Conservation (phyloP, 176 grass and related monocot species). For the Aegilops tauschii region DNA sequence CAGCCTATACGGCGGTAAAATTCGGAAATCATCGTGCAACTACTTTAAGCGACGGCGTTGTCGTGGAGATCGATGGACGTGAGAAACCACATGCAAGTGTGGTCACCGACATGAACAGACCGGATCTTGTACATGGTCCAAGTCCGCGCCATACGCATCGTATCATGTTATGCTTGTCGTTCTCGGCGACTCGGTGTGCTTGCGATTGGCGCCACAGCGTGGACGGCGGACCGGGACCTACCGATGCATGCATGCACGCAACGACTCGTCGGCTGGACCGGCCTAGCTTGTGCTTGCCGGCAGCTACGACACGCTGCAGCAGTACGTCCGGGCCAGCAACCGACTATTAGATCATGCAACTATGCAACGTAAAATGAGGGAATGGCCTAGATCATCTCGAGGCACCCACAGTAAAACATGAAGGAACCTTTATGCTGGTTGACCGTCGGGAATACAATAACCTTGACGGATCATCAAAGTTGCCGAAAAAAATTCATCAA, state of each 20-base stretch:
- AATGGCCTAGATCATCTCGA: no score
- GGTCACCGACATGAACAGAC: neutral
- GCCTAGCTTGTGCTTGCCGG: neutral
- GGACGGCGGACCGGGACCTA: slow-evolving; percentile 18
- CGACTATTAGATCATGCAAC: no score
- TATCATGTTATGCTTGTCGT: neutral
- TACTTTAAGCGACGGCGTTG: neutral
- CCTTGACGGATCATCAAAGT: no score
- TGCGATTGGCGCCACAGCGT: neutral
- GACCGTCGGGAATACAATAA: no score
- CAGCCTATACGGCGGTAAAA: neutral
- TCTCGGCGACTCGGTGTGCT: neutral
- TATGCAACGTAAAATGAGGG: no score
- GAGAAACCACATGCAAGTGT: neutral
- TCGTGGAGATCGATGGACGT: neutral
- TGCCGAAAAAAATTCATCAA: no score
- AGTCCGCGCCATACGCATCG: neutral
- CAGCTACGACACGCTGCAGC: no score
- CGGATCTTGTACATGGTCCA: neutral
- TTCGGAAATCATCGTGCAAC: neutral
- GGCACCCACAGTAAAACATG: no score
- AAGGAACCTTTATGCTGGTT: no score
- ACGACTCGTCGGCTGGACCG: neutral
- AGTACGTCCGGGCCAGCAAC: no score
- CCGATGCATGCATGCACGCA: neutral